phyloP scores from a whole-genome alignment of 345 rosid genomes.

The Populus nigra region DNA sequence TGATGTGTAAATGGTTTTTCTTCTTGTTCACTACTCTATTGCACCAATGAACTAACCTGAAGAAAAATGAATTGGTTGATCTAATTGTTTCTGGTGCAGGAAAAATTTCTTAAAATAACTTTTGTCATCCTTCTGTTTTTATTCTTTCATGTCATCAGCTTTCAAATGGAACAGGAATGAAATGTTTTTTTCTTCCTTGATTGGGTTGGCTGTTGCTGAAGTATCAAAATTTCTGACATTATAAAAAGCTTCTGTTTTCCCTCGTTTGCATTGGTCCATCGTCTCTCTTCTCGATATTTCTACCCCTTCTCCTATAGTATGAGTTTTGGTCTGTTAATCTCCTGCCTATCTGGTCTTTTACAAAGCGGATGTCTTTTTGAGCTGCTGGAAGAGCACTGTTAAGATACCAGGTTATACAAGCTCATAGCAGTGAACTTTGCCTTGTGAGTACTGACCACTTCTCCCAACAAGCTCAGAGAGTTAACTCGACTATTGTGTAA shows the following conservation, averaged over 20 bases:
- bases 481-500: background rate
- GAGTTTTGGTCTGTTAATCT: conserved; percentile 12
- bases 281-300: background rate
- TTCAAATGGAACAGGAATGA: background rate
- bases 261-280: background rate
- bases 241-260: background rate
- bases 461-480: conserved; percentile 7
- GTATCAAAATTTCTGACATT: background rate
- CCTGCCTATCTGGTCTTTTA: background rate
- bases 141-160: background rate
- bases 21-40: background rate
- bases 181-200: background rate
- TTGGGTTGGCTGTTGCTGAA: background rate
- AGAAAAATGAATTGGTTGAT: background rate
- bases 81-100: background rate
- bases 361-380: conserved; percentile 11
- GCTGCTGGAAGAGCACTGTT: conserved; percentile 16
- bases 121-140: background rate
- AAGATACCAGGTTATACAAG: conserved; percentile 3
- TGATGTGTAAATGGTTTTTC: background rate
- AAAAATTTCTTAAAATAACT: background rate
- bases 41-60: background rate
- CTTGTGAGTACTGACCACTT: background rate
- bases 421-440: conserved; percentile 22
- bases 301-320: background rate